Evolutionary conservation across 2,329 filamentous ascomycete genomes (phyloP), one percentile per base, ranked within the genome.

Genomic region (Fusarium sp.): DNA sequence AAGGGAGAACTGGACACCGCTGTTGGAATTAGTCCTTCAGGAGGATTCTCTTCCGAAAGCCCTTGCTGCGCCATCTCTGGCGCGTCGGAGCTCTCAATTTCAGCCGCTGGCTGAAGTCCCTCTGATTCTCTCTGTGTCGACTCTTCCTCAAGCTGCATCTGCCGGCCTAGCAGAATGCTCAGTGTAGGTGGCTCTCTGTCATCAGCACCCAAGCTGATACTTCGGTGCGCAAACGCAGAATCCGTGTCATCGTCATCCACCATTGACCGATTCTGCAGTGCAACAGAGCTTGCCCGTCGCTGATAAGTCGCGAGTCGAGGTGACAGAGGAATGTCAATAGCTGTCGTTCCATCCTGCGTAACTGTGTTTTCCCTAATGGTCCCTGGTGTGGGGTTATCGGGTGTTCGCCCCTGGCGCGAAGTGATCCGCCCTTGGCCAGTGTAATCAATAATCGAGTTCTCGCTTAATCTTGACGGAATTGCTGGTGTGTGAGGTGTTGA

Each of bases 401-500:
- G 72, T 11, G 67, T 59, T 20, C 72, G 74, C 13, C 70, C 70
- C 33, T 72, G 70, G 17, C 77, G 73, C 10, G 78, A 76, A 23
- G 74, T 69, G 18, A 73, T 71, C 18, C 77, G 69, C n/a, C 74
- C 72, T 21, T 73, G 69, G 3, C 72, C 65, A 20, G 73, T 66
- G 43, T 79, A 77, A 52, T 80, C 78, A 36, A 79, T 78, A 31
- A 96, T 93, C 50, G 92, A 96, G 74, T 96, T 94, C 66, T 96
- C 93, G 75, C 93, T 97, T 21, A 99, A 82, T n/a, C 96, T 88
- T 10, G 94, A 97, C 20, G 95, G 95, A 27, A 98, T 93, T 13
- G 94, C 94, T 6, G 96, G 96, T 1, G 94, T 97, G 74, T 98
- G 94, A 2, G 94, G 93, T 1, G 93, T 97, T 1, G 93, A 95